phyloP scores from a whole-genome alignment of 345 rosid species.

The Litchi chinensis region DNA sequence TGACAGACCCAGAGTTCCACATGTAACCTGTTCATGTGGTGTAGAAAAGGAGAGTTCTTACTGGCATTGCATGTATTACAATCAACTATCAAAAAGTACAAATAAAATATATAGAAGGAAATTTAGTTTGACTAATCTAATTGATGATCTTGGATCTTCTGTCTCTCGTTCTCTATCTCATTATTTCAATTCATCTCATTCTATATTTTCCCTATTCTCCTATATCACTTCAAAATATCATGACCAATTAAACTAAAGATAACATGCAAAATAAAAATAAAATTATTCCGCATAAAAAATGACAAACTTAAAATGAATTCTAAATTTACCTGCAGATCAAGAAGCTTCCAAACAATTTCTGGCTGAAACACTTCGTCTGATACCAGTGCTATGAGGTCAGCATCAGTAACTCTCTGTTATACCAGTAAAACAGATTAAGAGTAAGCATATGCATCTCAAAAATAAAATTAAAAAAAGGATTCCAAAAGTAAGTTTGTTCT shows the following conservation, averaged over 20 bases:
- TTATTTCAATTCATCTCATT: not conserved
- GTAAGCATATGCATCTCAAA: constrained; percentile 23
- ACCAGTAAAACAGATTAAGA: constrained; percentile 22
- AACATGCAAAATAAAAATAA: not conserved
- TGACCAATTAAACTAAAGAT: not conserved
- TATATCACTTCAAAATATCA: not conserved
- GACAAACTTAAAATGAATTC: not conserved
- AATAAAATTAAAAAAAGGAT: not conserved
- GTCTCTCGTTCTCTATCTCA: not conserved
- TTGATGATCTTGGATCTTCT: not conserved
- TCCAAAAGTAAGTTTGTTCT: not conserved
- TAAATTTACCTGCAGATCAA: constrained; percentile 72
- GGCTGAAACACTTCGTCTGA: constrained; percentile 99
- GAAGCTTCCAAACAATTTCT: constrained; percentile 75
- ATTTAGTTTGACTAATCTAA: not conserved
- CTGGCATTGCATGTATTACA: not conserved
- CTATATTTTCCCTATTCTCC: not conserved
- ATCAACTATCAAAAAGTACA: not conserved
- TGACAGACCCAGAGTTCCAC: constrained; percentile 90
- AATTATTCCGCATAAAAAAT: not conserved
- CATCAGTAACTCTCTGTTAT: constrained; percentile 79
- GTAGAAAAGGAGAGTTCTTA: not conserved
- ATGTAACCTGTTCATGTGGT: constrained; percentile 62
- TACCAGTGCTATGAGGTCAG: constrained; percentile 84
- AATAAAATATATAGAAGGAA: constrained; percentile 9